These are phyloP conservation scores for Sugiyamaella grinbergsii DNA, from an alignment of 1,139 yeast species.

Conservation along the genomic window DNA sequence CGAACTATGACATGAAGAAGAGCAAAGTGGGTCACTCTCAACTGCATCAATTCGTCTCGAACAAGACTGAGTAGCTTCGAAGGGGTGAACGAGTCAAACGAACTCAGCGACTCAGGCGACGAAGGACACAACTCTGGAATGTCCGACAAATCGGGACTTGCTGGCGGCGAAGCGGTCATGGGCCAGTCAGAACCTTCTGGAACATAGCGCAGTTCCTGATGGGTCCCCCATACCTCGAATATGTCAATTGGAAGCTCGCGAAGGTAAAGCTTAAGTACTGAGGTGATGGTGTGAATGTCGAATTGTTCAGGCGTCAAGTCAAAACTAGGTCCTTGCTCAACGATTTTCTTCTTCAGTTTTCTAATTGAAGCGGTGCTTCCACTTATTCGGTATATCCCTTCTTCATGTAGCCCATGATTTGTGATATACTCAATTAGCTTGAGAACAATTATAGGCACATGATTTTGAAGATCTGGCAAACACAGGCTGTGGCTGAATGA, in stretches of 20 bases:
- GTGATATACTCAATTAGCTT: conserved; percentile 32
- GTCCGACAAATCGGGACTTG: conserved; percentile 4
- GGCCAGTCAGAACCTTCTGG: conserved; percentile 14
- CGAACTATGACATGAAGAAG: conserved; percentile 34
- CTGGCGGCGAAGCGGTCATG: conserved; percentile 1
- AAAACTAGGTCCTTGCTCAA: conserved; percentile 57
- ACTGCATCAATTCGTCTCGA: conserved; percentile 31
- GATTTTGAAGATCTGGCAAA: conserved; percentile 24
- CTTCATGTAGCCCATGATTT: conserved; percentile 63
- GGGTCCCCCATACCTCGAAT: conserved; percentile 46
- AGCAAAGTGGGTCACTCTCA: conserved; percentile 36
- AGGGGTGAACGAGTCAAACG: conserved; percentile 2
- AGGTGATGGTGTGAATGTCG: conserved; percentile 83
- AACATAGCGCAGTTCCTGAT: conserved; percentile 17
- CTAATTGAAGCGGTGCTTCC: conserved; percentile 68
- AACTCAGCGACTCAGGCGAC: conserved; percentile 5
- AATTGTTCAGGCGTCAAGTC: conserved; percentile 61
- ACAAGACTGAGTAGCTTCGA: conserved; percentile 2
- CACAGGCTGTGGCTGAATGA: conserved; percentile 10
- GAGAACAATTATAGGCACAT: conserved; percentile 34
- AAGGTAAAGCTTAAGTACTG: conserved; percentile 72
- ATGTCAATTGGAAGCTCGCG: conserved; percentile 82
- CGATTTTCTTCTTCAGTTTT: conserved; percentile 6
- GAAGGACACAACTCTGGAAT: conserved; percentile 14
- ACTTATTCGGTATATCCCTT: conserved; percentile 80